Conservation (phyloP, 441 rosid species). For the Capsella rubella region DNA sequence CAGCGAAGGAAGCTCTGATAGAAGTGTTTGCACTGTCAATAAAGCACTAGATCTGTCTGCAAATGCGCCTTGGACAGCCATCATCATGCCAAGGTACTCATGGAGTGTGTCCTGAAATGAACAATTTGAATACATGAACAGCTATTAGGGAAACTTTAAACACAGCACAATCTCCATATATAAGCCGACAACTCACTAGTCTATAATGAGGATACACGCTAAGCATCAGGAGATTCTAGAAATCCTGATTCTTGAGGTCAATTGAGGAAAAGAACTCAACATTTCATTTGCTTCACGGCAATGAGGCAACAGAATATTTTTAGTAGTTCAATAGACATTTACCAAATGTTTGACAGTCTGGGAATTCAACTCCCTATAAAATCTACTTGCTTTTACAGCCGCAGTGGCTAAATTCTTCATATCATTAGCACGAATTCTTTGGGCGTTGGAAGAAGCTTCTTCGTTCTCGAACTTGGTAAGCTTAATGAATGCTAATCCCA, state of each 20-base stretch:
- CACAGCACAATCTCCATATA: slow-evolving; percentile 17
- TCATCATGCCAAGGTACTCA: slow-evolving; percentile 84
- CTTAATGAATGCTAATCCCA: slow-evolving; percentile 80
- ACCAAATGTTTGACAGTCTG: slow-evolving; percentile 93
- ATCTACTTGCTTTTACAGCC: slow-evolving; percentile 86
- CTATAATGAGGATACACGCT: slow-evolving; percentile 1
- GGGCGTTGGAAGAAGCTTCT: slow-evolving; percentile 70
- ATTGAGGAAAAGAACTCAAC: neutral
- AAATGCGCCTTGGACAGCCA: slow-evolving; percentile 82
- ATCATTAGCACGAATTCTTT: slow-evolving; percentile 73
- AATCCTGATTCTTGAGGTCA: neutral
- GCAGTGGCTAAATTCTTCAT: slow-evolving; percentile 88
- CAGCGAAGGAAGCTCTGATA: slow-evolving; percentile 74
- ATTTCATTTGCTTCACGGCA: neutral
- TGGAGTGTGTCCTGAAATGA: slow-evolving; percentile 75
- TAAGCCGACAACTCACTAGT: neutral
- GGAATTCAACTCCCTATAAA: slow-evolving; percentile 76
- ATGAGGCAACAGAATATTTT: neutral
- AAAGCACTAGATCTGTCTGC: slow-evolving; percentile 83
- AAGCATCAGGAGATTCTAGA: slow-evolving; percentile 1
- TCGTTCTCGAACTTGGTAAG: slow-evolving; percentile 81
- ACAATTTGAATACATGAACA: neutral
- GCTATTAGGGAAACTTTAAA: slow-evolving; percentile 15
- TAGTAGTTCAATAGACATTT: slow-evolving; percentile 28
- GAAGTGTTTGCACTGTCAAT: slow-evolving; percentile 83